Conservation (phyloP, 225 moss, liverwort and hornwort genomes). For the Marchantia paleacea region DNA sequence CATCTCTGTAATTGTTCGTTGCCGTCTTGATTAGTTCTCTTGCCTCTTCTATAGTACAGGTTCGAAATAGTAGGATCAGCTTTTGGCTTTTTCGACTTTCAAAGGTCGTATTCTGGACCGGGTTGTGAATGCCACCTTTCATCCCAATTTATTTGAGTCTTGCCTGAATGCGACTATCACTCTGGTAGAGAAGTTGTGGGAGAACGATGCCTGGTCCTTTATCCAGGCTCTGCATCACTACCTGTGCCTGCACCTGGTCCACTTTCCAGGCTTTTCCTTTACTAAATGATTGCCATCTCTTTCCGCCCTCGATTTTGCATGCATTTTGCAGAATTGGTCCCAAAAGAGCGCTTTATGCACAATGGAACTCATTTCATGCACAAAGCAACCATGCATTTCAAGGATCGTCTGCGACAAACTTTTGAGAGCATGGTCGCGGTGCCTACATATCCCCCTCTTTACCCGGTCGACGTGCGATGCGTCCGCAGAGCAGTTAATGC, state of each 20-base stretch:
- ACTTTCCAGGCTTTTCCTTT: neutral
- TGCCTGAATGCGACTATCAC: neutral
- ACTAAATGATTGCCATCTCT: neutral
- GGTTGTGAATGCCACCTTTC: neutral
- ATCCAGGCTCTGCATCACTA: neutral
- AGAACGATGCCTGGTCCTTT: neutral
- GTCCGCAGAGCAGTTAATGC: neutral
- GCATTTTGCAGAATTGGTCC: constrained; percentile 7
- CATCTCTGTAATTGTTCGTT: neutral
- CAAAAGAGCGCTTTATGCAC: neutral
- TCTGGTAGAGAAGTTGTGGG: neutral
- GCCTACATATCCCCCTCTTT: neutral
- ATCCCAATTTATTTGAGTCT: neutral
- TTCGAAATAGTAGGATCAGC: neutral
- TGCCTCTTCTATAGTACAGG: neutral
- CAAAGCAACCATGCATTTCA: constrained; percentile 3
- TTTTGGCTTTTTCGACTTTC: neutral
- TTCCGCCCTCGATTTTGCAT: neutral
- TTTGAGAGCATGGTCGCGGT: neutral
- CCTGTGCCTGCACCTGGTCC: neutral
- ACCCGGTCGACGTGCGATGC: neutral
- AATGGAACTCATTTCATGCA: neutral
- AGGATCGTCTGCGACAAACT: neutral
- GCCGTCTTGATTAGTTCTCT: neutral
- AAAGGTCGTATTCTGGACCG: neutral